Conservation (phyloP, 164 flowering plant species). For the Amborella trichopoda region DNA sequence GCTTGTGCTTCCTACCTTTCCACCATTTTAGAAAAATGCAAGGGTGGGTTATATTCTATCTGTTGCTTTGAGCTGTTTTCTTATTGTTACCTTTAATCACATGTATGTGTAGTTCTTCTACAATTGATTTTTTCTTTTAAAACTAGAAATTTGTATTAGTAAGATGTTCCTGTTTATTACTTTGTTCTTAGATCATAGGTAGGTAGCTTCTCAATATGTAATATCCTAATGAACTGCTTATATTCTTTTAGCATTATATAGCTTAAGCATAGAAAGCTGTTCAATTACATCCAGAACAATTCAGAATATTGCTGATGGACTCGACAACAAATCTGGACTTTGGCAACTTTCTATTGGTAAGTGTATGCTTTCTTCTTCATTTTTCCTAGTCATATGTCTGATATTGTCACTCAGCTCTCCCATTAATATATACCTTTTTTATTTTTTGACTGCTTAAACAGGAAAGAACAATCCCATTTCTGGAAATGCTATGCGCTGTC, state of each 20-base stretch:
- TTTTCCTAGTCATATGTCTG: not conserved
- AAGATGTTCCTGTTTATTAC: too few relatives aligned
- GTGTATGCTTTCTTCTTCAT: slow-evolving; percentile 4
- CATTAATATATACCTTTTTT: not conserved
- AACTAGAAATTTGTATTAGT: too few relatives aligned
- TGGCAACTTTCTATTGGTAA: slow-evolving; percentile 77
- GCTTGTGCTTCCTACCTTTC: slow-evolving; percentile 81
- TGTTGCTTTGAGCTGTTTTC: too few relatives aligned
- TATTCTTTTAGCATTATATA: slow-evolving; percentile 49
- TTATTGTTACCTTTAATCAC: too few relatives aligned
- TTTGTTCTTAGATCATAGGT: too few relatives aligned
- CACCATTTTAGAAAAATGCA: slow-evolving; percentile 64
- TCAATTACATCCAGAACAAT: slow-evolving; percentile 87
- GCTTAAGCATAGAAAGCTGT: slow-evolving; percentile 74
- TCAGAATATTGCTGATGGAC: slow-evolving; percentile 72
- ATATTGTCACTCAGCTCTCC: not conserved
- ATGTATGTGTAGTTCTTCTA: too few relatives aligned
- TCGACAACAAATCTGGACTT: slow-evolving; percentile 48
- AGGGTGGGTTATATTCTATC: slow-evolving; percentile 29
- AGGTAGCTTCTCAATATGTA: not conserved
- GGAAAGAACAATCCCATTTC: slow-evolving; percentile 70
- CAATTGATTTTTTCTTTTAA: too few relatives aligned
- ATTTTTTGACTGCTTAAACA: slow-evolving; percentile 24
- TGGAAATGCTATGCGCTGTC: slow-evolving; percentile 39
- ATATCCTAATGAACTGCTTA: not conserved